Evolutionary conservation across 225 moss, liverwort and hornwort species (phyloP).

Genomic region (Thuidium tamariscinum): DNA sequence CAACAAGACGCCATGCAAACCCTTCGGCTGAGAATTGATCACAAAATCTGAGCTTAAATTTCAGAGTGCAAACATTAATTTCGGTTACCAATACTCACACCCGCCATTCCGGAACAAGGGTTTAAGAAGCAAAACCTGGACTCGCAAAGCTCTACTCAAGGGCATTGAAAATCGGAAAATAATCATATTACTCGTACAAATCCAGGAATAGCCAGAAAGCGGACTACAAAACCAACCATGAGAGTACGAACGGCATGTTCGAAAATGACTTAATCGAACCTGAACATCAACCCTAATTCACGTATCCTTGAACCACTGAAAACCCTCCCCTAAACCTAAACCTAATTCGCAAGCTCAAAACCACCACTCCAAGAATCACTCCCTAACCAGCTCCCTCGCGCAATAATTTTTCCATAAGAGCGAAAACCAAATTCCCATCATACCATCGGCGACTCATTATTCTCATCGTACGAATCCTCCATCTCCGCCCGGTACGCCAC

Average conservation of each 20-base stretch:
- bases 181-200: neutral
- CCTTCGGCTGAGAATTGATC: neutral
- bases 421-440: neutral
- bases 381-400: neutral
- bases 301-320: neutral
- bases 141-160: neutral
- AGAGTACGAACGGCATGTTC: neutral
- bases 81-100: neutral
- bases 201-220: neutral
- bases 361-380: neutral
- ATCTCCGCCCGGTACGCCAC: constrained; percentile 67
- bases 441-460: constrained; percentile 52
- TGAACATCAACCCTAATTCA: neutral
- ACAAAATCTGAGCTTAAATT: neutral
- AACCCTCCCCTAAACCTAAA: neutral
- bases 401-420: neutral
- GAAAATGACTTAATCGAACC: neutral
- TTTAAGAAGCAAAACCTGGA: neutral
- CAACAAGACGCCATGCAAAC: neutral
- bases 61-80: neutral
- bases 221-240: neutral
- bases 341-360: neutral
- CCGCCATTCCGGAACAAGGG: neutral
- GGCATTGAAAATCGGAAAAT: neutral
- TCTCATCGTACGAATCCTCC: constrained; percentile 40